phyloP scores from a whole-genome alignment of 2,329 filamentous ascomycete genomes.

The Talaromyces sp. region DNA sequence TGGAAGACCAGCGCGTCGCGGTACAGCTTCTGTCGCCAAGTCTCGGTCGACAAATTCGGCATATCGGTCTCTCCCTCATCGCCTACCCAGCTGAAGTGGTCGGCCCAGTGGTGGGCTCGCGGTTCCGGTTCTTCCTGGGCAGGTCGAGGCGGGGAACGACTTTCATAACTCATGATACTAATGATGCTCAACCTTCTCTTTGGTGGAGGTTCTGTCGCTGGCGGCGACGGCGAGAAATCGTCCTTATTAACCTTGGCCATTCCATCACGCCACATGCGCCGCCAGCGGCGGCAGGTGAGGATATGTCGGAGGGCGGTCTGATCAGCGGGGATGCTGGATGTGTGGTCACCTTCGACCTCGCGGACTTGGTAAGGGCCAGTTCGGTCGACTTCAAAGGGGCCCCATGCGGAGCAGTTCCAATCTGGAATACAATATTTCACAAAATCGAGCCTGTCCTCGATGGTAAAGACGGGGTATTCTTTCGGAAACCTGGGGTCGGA shows the following conservation, averaged over 20 bases:
- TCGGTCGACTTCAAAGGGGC: slow-evolving; percentile 1
- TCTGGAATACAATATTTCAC: slow-evolving; percentile 27
- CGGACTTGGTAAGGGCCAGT: slow-evolving; percentile 7
- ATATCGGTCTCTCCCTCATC: background rate
- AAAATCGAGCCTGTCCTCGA: slow-evolving; percentile 23
- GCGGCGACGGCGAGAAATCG: background rate
- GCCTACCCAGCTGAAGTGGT: background rate
- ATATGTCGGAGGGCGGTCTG: slow-evolving; percentile 15
- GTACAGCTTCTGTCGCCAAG: slow-evolving; percentile 19
- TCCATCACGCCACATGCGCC: slow-evolving; percentile 19
- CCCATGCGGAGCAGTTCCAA: slow-evolving; percentile 7
- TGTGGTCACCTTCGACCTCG: background rate
- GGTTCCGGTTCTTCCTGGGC: background rate
- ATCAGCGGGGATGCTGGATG: background rate
- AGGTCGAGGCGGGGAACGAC: background rate
- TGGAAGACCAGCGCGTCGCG: slow-evolving; percentile 21
- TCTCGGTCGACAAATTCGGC: slow-evolving; percentile 4
- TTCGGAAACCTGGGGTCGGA: background rate
- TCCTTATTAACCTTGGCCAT: slow-evolving; percentile 4
- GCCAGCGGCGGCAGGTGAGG: slow-evolving; percentile 20
- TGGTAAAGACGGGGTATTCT: slow-evolving; percentile 5
- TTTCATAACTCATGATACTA: slow-evolving; percentile 11
- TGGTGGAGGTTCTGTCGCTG: background rate
- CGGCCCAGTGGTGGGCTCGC: background rate
- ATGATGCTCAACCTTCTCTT: slow-evolving; percentile 7